These are phyloP conservation scores for Trametes hirsuta DNA, from an alignment of 1,284 basidiomycete genomes.

Conservation along the genomic window DNA sequence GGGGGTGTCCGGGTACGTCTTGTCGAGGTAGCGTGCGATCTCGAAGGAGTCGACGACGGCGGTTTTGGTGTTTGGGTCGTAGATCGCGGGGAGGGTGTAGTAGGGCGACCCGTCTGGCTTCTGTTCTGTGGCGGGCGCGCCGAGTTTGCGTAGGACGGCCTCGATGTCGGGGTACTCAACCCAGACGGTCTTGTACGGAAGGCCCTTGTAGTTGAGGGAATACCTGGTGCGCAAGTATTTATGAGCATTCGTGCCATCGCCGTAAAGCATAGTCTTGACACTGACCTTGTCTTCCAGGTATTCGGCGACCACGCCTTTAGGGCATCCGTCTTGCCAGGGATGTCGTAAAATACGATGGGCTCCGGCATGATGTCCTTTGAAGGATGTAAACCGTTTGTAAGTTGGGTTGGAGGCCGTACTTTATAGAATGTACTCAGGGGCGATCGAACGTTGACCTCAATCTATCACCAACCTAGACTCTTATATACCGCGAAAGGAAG, in stretches of 20 bases:
- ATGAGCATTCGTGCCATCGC: too few relatives aligned
- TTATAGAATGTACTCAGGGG: too few relatives aligned
- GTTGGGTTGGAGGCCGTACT: too few relatives aligned
- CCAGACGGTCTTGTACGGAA: conserved; percentile 33
- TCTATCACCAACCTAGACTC: too few relatives aligned
- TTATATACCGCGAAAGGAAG: too few relatives aligned
- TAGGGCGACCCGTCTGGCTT: conserved; percentile 19
- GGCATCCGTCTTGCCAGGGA: conserved; percentile 10
- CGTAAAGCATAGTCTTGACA: too few relatives aligned
- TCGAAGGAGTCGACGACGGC: conserved; percentile 22
- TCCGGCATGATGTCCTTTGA: neutral
- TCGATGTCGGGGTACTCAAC: conserved; percentile 36
- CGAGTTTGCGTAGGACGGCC: conserved; percentile 24
- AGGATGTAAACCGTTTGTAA: too few relatives aligned
- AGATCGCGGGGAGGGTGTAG: conserved; percentile 9
- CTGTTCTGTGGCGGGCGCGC: conserved; percentile 18
- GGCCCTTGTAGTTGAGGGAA: conserved; percentile 27
- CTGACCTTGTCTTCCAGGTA: conserved; percentile 33
- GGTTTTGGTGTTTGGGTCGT: neutral
- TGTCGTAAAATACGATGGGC: conserved; percentile 34
- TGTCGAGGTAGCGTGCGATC: conserved; percentile 34
- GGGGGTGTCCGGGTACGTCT: conserved; percentile 29
- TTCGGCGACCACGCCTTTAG: conserved; percentile 20
- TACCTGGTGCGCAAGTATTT: too few relatives aligned
- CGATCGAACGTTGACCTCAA: too few relatives aligned